A percentile compares a stretch with the other conserved stretches of the same genome.
Evolutionary conservation across 129 eudicot species (phyloP).

Genomic region (Arctium minus): DNA sequence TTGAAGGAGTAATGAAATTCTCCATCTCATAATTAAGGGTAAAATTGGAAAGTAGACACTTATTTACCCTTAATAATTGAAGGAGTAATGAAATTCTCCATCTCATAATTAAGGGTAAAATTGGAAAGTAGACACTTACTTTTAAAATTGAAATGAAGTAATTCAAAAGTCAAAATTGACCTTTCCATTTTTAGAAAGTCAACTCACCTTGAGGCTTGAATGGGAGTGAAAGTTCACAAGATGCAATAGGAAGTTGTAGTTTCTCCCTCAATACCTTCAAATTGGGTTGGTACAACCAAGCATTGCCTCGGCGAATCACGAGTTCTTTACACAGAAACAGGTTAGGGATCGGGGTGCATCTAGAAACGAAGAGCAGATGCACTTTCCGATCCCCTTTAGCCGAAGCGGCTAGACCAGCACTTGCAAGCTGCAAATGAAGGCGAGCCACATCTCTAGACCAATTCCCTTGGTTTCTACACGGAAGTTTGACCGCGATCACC

Average conservation of each 20-base stretch:
- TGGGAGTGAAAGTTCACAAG: constrained; percentile 83
- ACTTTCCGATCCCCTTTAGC: constrained; percentile 50
- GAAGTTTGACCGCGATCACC: constrained; percentile 71
- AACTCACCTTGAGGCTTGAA: constrained; percentile 53
- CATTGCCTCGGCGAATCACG: constrained; percentile 48
- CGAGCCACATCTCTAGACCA: constrained; percentile 83
- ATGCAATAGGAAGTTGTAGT: constrained; percentile 72
- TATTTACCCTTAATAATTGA: neutral
- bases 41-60: neutral
- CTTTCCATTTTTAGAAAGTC: neutral
- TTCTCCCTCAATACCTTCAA: constrained; percentile 54
- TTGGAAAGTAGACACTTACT: neutral
- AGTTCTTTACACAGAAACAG: constrained; percentile 77
- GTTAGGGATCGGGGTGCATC: constrained; percentile 68
- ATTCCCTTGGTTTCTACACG: constrained; percentile 46
- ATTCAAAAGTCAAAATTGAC: constrained; percentile 2
- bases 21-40: neutral
- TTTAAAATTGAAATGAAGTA: neutral
- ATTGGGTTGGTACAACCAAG: constrained; percentile 68
- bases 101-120: neutral
- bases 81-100: neutral
- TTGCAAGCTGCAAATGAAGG: constrained; percentile 66
- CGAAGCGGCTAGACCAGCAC: constrained; percentile 62
- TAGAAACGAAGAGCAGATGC: constrained; percentile 53
- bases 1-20: neutral